Evolutionary conservation across 129 eudicot species (phyloP).

Genomic region (Flaveria trinervia): DNA sequence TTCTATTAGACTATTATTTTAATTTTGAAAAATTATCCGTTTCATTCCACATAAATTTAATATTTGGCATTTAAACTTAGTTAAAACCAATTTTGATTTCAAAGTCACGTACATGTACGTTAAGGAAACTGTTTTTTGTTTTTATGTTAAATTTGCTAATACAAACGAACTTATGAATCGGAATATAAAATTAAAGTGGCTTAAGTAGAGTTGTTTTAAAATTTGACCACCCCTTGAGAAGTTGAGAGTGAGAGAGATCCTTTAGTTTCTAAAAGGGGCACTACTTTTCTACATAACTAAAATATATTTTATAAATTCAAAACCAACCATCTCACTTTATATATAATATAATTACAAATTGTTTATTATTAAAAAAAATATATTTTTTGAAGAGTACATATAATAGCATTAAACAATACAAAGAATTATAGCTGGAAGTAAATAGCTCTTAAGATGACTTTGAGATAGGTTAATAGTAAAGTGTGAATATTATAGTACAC

Average conservation of each 20-base stretch:
- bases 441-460: too few species aligned
- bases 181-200: background rate
- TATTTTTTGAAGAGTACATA: background rate
- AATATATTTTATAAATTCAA: background rate
- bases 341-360: background rate
- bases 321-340: background rate
- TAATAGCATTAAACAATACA: too few species aligned
- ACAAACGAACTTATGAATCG: background rate
- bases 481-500: too few species aligned
- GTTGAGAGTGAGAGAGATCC: slow-evolving; percentile 13
- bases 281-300: too few species aligned
- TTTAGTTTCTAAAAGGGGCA: background rate
- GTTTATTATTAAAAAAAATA: background rate
- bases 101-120: background rate
- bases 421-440: too few species aligned
- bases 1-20: background rate
- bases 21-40: background rate
- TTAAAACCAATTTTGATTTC: background rate
- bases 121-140: background rate
- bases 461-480: too few species aligned
- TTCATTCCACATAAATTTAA: background rate
- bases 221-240: background rate
- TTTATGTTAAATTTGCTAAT: background rate
- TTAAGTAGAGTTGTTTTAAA: slow-evolving; percentile 6
- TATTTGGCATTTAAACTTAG: background rate